Base-by-base conservation (phyloP, 1,139 yeast species). In the Hansenula lynferdii region DNA sequence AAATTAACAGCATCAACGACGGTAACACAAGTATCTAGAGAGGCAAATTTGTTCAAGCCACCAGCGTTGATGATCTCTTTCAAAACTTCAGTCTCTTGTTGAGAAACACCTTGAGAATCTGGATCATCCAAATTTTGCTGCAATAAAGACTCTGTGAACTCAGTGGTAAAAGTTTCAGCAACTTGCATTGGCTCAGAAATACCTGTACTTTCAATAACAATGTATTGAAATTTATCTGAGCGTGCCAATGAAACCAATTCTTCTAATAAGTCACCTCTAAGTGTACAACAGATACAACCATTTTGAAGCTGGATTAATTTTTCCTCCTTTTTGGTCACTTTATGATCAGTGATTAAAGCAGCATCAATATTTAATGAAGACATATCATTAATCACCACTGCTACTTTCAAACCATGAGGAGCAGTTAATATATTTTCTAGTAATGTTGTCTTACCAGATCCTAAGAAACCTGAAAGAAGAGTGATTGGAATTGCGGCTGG, bases 141-240 rank as follows among this genome's bases (percentile, higher is more conserved):
- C 18, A 62, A 44, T 37, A 65, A 42, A 36, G 55, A 44, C 26
- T 61, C 59, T 5, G 67, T 54, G 40, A 65, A 67, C 43, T 70
- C 72, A 14, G 60, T 54, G 3, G 72, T 63, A 45, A 70, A 70
- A 1, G 75, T 70, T 45, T 70, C 73, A 2, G 75, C 75, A 14
- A 69, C 72, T 46, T 68, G 72, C 72, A 68, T 67, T 22, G 75
- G 74, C 47, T 70, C 75, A 17, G 70, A 64, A 20, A 70, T 65
- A 28, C 75, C 74, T 1, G 74, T 66, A 10, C 69, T 60, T 46
- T 70, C 75, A 32, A 70, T 69, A 5, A 70, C 57, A 28, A 70
- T 65, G 44, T 70, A 69, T 31, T 70, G 65, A 36, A 61, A 65
- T 27, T 58, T 57, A 5, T 62, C 66, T 7, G 50, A 42, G 24